phyloP scores from a whole-genome alignment of 345 rosid genomes.

The Corchorus capsularis region DNA sequence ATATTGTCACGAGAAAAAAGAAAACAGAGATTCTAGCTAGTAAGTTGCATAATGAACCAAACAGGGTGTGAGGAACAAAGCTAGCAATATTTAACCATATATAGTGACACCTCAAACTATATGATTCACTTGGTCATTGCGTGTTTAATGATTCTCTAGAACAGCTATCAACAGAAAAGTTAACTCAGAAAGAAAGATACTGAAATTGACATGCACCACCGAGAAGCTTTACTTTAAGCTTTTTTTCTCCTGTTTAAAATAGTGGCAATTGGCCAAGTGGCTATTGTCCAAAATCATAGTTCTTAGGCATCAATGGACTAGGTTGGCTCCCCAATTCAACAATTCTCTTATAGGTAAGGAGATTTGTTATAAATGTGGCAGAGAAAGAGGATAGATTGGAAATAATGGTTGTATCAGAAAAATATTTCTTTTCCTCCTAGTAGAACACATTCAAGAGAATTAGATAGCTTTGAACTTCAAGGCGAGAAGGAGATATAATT shows the following conservation, averaged over 20 bases:
- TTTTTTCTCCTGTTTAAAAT: not conserved
- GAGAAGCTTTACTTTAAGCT: not conserved
- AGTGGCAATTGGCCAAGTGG: not conserved
- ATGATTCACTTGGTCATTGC: not conserved
- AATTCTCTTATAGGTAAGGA: not conserved
- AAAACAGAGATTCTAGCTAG: too few relatives aligned
- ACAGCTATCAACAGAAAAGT: constrained; percentile 12
- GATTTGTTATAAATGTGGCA: not conserved
- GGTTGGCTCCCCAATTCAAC: not conserved
- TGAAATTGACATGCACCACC: constrained; percentile 2
- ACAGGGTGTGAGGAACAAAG: too few relatives aligned
- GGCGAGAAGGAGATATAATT: not conserved
- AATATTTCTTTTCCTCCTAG: not conserved
- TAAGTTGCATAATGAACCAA: too few relatives aligned
- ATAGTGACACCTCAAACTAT: not conserved
- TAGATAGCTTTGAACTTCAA: not conserved
- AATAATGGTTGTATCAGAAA: not conserved
- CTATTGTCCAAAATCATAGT: not conserved
- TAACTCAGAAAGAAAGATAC: not conserved
- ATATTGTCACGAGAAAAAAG: not conserved
- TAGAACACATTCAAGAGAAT: not conserved
- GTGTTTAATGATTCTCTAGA: not conserved
- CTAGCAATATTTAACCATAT: not conserved
- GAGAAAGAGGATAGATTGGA: not conserved
- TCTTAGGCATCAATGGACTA: not conserved